Evolutionary conservation across 768 basidiomycete genomes (phyloP).

Genomic region (Termitomyces bulborhizus): DNA sequence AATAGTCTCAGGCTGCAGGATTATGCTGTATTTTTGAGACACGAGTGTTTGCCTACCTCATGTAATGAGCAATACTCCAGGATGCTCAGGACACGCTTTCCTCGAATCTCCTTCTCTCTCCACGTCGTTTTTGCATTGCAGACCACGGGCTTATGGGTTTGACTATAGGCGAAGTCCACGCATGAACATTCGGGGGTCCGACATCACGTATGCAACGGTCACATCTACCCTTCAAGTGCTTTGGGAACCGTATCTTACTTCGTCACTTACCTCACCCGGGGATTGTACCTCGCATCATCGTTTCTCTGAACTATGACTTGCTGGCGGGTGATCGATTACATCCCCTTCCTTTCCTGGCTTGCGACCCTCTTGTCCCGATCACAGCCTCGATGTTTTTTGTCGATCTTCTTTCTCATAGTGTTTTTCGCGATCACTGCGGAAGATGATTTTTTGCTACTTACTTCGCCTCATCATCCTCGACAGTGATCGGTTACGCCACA

Average conservation of each 20-base stretch:
- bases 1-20: neutral
- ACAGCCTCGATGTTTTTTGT: neutral
- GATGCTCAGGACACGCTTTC: neutral
- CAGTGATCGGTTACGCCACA: constrained; percentile 29
- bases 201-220: too few relatives aligned
- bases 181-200: too few relatives aligned
- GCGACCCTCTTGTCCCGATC: constrained; percentile 7
- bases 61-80: neutral
- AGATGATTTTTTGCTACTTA: constrained; percentile 15
- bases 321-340: neutral
- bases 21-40: neutral
- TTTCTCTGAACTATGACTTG: too few relatives aligned
- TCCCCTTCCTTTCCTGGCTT: neutral
- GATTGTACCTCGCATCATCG: neutral
- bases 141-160: neutral
- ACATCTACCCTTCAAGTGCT: too few relatives aligned
- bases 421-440: constrained; percentile 29
- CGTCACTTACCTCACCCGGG: too few relatives aligned
- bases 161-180: too few relatives aligned
- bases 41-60: neutral
- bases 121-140: neutral
- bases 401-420: neutral
- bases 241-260: too few relatives aligned
- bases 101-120: neutral
- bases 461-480: constrained; percentile 25